These are phyloP conservation scores for Alternaria conjuncta DNA, from an alignment of 2,329 filamentous ascomycete species.

Conservation along the genomic window DNA sequence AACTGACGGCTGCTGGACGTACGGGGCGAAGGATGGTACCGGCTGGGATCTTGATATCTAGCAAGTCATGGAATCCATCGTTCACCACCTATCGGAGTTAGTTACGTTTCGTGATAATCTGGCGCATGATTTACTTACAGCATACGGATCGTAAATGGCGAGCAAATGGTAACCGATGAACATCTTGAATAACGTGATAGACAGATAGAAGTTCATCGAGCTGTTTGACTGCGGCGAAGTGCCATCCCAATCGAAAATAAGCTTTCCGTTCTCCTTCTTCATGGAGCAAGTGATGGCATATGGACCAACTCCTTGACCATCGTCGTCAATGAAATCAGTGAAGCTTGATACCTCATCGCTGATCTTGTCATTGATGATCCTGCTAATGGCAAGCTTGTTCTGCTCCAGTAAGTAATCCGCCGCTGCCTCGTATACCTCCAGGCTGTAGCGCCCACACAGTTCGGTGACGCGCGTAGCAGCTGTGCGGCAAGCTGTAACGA, in stretches of 20 bases:
- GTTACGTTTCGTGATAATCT: neutral
- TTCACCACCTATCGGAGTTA: slow-evolving; percentile 49
- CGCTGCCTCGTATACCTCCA: slow-evolving; percentile 55
- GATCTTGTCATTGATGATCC: slow-evolving; percentile 56
- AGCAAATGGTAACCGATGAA: slow-evolving; percentile 59
- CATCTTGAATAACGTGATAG: slow-evolving; percentile 60
- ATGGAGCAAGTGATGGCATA: slow-evolving; percentile 58
- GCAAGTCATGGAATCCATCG: slow-evolving; percentile 59
- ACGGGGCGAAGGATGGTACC: slow-evolving; percentile 56
- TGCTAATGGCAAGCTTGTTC: slow-evolving; percentile 54
- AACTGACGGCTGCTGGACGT: slow-evolving; percentile 56
- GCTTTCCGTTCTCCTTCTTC: slow-evolving; percentile 52
- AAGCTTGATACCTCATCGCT: slow-evolving; percentile 52
- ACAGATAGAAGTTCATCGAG: slow-evolving; percentile 59
- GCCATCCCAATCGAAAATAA: slow-evolving; percentile 58
- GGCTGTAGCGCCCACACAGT: slow-evolving; percentile 54
- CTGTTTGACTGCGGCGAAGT: slow-evolving; percentile 56
- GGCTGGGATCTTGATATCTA: slow-evolving; percentile 56
- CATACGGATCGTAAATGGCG: slow-evolving; percentile 57
- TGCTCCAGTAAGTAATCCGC: slow-evolving; percentile 54
- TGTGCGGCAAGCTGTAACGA: slow-evolving; percentile 56
- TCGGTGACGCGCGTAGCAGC: slow-evolving; percentile 55
- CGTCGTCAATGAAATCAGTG: slow-evolving; percentile 59
- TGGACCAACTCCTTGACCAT: slow-evolving; percentile 55
- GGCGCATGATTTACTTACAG: slow-evolving; percentile 20